Conservation (phyloP, 2,329 filamentous ascomycete species). For the Raffaelea albimanens region DNA sequence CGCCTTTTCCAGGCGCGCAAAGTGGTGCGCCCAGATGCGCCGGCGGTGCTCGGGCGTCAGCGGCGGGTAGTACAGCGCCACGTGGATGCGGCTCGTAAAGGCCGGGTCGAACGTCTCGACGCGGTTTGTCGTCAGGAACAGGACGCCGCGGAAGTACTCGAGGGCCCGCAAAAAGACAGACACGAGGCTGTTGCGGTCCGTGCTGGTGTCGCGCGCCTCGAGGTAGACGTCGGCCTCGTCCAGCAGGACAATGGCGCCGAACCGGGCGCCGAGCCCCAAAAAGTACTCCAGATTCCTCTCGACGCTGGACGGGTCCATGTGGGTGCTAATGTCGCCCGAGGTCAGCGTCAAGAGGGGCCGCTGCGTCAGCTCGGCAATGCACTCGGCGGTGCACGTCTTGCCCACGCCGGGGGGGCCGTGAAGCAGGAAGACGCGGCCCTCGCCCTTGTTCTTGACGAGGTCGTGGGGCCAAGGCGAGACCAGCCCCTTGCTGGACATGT, state of each 20-base stretch:
- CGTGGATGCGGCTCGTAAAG: conserved; percentile 40
- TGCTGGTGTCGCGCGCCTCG: conserved; percentile 31
- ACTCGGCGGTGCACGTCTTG: conserved; percentile 47
- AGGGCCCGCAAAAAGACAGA: conserved; percentile 39
- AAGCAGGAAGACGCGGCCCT: conserved; percentile 14
- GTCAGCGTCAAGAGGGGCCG: conserved; percentile 43
- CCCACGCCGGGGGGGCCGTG: conserved; percentile 26
- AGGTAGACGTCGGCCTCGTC: conserved; percentile 55
- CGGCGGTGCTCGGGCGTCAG: conserved; percentile 31
- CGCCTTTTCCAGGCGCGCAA: conserved; percentile 34
- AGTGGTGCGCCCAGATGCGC: conserved; percentile 35
- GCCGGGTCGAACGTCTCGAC: conserved; percentile 37
- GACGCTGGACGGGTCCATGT: conserved; percentile 22
- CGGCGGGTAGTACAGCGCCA: conserved; percentile 35
- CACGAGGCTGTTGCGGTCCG: conserved; percentile 35
- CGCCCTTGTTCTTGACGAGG: conserved; percentile 40
- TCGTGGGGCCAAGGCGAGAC: conserved; percentile 1
- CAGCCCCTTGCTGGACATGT: too few relatives aligned
- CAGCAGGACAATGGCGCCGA: conserved; percentile 42
- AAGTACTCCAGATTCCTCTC: conserved; percentile 38
- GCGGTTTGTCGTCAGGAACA: conserved; percentile 42
- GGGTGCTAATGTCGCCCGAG: conserved; percentile 35
- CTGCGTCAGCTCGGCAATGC: conserved; percentile 39
- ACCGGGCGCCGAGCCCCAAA: conserved; percentile 37
- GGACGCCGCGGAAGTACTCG: conserved; percentile 40